Conservation (phyloP, 257 asterid species). For the Solanum paucissectum region DNA sequence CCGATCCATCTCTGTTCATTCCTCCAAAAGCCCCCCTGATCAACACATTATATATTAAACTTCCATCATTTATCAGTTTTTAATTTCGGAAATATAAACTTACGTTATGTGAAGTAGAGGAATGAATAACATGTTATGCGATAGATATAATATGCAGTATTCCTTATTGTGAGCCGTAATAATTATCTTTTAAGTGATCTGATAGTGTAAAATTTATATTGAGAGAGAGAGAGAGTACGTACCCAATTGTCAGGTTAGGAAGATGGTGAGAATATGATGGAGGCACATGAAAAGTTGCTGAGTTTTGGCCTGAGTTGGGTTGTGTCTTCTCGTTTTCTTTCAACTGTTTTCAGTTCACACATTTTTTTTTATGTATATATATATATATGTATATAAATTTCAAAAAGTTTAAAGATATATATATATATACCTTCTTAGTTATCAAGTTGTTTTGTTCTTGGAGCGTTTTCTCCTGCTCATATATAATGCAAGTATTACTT, state of each 20-base stretch:
- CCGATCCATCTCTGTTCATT: not conserved
- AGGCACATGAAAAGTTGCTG: conserved; percentile 1
- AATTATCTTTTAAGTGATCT: not conserved
- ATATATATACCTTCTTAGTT: conserved; percentile 32
- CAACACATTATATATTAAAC: not conserved
- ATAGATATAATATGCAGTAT: no score
- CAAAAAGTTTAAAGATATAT: not conserved
- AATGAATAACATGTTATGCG: not conserved
- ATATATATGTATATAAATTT: not conserved
- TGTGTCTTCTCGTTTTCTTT: conserved; percentile 27
- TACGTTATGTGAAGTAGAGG: no score
- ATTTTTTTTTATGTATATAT: not conserved
- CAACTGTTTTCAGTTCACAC: conserved; percentile 15
- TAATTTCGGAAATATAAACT: no score
- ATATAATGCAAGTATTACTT: not conserved
- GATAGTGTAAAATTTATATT: not conserved
- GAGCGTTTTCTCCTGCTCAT: conserved; percentile 51
- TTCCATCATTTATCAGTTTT: no score
- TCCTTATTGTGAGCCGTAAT: not conserved
- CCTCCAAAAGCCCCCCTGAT: conserved; percentile 1
- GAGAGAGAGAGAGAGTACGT: not conserved
- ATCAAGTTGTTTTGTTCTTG: conserved; percentile 42
- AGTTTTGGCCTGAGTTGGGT: conserved; percentile 9
- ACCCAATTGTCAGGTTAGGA: conserved; percentile 33
- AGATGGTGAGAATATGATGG: conserved; percentile 3